Percentiles rank a stretch among this genome's conserved stretches.
Evolutionary conservation across 78 protist genomes (phyloP).

Genomic region (Dictyostelium discoideum): DNA sequence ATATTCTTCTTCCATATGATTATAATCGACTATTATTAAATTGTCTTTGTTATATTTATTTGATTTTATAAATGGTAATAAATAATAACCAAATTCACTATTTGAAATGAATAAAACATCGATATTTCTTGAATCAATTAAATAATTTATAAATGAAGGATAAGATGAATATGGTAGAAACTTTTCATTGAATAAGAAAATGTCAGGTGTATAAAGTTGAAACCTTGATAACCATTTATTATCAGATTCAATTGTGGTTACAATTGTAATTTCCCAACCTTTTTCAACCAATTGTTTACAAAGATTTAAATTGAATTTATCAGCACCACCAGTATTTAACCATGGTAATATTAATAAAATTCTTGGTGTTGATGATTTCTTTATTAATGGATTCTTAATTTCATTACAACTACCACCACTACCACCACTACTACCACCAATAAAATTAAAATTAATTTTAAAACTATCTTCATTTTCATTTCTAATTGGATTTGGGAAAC

Average conservation of each 20-base stretch:
- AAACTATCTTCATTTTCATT: not conserved
- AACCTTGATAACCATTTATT: constrained; percentile 53
- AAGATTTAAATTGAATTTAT: constrained; percentile 69
- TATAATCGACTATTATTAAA: constrained; percentile 12
- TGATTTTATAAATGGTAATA: constrained; percentile 28
- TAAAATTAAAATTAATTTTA: not conserved
- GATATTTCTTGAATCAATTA: constrained; percentile 23
- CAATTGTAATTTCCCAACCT: constrained; percentile 69
- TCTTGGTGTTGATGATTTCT: constrained; percentile 35
- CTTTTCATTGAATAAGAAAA: constrained; percentile 27
- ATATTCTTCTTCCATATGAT: constrained; percentile 68
- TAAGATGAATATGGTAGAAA: constrained; percentile 3
- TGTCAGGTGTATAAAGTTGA: constrained; percentile 42
- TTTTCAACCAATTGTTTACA: constrained; percentile 43
- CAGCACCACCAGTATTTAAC: constrained; percentile 80
- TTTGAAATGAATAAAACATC: constrained; percentile 48
- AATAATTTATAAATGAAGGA: constrained; percentile 49
- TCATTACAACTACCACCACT: not conserved
- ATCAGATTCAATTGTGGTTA: constrained; percentile 13
- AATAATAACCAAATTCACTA: constrained; percentile 39
- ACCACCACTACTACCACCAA: too few relatives aligned
- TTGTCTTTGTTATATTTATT: not conserved
- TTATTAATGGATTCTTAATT: constrained; percentile 5
- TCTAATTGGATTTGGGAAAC: not conserved
- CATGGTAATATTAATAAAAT: constrained; percentile 46